A percentile compares a stretch with the other conserved stretches of the same genome.
Conservation (phyloP, 495 filamentous ascomycete genomes). For the Trichoderma orchidacearum region DNA sequence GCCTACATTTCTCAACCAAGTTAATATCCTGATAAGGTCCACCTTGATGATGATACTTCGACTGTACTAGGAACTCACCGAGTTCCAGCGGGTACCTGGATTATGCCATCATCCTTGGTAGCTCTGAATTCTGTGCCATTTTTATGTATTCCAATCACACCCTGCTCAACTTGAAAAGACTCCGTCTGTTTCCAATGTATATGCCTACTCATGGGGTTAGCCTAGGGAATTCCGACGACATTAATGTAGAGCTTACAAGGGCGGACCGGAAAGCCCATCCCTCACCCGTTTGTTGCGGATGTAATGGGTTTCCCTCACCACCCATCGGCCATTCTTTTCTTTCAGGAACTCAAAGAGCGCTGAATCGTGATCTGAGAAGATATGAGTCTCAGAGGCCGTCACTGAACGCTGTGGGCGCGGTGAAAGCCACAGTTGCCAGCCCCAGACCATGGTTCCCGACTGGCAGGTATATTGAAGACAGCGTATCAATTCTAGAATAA, state of each 20-base stretch:
- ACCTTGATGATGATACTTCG: neutral
- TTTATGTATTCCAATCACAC: neutral
- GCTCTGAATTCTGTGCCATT: neutral
- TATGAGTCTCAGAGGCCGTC: neutral
- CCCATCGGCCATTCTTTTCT: neutral
- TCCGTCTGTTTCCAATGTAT: slow-evolving; percentile 6
- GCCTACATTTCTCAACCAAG: neutral
- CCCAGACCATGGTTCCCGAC: neutral
- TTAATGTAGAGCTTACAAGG: neutral
- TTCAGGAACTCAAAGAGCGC: slow-evolving; percentile 3
- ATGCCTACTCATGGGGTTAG: neutral
- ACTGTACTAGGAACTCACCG: neutral
- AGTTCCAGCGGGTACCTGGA: slow-evolving; percentile 3
- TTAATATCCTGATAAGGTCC: neutral
- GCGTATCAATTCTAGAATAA: too few relatives aligned
- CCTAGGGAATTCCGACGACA: neutral
- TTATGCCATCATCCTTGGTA: slow-evolving; percentile 6
- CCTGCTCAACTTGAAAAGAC: slow-evolving; percentile 17
- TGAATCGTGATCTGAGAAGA: neutral
- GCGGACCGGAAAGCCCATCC: slow-evolving; percentile 2
- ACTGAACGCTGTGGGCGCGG: slow-evolving; percentile 1
- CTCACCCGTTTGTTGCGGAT: neutral
- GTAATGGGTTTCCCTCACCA: slow-evolving; percentile 4
- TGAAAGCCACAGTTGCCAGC: slow-evolving; percentile 4
- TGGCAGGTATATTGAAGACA: too few relatives aligned